Evolutionary conservation across 2,329 filamentous ascomycete genomes (phyloP).

Genomic region (Pezicula radicicola): DNA sequence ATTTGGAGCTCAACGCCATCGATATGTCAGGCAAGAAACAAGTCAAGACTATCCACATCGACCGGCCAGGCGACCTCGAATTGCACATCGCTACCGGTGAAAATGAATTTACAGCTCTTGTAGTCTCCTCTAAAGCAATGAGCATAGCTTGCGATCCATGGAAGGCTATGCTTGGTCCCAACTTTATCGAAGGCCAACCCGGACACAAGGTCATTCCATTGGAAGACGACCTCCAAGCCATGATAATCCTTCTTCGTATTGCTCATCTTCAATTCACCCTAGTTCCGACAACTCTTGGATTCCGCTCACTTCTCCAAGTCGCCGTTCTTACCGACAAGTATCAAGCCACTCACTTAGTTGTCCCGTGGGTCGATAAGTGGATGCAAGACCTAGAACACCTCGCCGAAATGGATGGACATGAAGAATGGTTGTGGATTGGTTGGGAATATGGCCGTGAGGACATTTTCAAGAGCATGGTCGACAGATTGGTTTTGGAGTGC

Average conservation of each 20-base stretch:
- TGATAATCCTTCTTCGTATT: conserved; percentile 8
- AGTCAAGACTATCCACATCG: too few relatives aligned
- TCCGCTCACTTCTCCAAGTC: not conserved
- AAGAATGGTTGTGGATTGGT: conserved; percentile 10
- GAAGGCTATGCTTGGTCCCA: too few relatives aligned
- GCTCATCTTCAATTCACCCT: conserved; percentile 8
- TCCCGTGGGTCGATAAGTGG: conserved; percentile 5
- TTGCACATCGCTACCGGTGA: too few relatives aligned
- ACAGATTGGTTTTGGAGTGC: too few relatives aligned
- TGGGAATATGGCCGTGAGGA: conserved; percentile 7
- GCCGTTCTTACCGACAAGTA: conserved; percentile 10
- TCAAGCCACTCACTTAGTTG: conserved; percentile 4
- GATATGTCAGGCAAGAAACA: too few relatives aligned
- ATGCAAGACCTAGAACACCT: not conserved
- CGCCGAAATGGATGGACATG: not conserved
- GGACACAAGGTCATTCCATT: too few relatives aligned
- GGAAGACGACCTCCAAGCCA: conserved; percentile 2
- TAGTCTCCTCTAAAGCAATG: too few relatives aligned
- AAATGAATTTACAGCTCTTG: too few relatives aligned
- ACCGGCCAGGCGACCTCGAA: too few relatives aligned
- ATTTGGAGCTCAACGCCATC: too few relatives aligned
- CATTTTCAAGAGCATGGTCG: conserved; percentile 1
- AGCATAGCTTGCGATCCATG: too few relatives aligned
- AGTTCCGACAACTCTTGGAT: conserved; percentile 1
- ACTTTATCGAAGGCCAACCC: too few relatives aligned